Evolutionary conservation across 2,329 filamentous ascomycete species (phyloP).

Genomic region (Aspergillus sp.): DNA sequence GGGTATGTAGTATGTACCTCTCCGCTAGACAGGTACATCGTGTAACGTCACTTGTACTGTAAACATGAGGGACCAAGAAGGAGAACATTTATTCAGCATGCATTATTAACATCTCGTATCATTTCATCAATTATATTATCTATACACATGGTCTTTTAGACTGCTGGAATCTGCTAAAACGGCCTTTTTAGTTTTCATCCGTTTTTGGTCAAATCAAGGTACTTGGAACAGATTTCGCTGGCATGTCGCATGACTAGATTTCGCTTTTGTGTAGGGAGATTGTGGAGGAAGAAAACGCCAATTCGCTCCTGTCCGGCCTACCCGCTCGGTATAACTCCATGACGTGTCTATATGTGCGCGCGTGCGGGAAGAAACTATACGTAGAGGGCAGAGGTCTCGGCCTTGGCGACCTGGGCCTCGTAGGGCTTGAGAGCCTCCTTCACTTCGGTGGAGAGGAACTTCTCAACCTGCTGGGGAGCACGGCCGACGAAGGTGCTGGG

Average conservation of each 20-base stretch:
- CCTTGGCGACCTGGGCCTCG: conserved; percentile 38
- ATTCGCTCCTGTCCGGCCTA: background rate
- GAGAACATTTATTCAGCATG: background rate
- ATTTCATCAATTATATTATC: background rate
- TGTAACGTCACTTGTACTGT: too few species aligned
- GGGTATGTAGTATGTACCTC: too few species aligned
- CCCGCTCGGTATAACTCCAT: background rate
- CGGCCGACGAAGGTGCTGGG: conserved; percentile 62
- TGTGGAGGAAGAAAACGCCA: too few species aligned
- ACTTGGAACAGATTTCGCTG: background rate
- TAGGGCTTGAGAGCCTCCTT: conserved; percentile 52
- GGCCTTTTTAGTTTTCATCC: background rate
- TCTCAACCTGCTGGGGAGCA: conserved; percentile 56
- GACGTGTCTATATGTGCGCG: background rate
- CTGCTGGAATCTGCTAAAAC: background rate
- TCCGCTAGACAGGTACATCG: too few species aligned
- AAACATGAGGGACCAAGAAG: background rate
- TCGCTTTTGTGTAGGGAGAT: background rate
- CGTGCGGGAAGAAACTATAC: conserved; percentile 32
- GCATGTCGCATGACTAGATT: background rate
- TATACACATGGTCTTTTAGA: background rate
- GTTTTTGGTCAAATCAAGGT: background rate
- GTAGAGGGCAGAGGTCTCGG: conserved; percentile 43
- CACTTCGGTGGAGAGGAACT: conserved; percentile 55
- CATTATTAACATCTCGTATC: background rate